phyloP scores from a whole-genome alignment of 768 basidiomycete genomes.

The Polyporus arcularius region DNA sequence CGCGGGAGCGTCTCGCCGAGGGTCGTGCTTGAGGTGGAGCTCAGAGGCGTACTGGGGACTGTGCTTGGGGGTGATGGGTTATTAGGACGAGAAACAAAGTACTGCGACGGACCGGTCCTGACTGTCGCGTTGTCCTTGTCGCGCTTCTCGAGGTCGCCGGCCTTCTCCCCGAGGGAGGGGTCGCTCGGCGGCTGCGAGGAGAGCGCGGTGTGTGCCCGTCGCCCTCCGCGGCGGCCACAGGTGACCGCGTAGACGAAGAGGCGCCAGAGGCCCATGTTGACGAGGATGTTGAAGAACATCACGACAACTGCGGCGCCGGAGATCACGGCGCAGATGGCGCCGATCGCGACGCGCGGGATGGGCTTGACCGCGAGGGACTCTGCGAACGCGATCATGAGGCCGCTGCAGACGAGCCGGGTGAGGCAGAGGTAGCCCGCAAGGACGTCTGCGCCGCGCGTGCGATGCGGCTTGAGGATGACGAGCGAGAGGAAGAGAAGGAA shows the following conservation, averaged over 20 bases:
- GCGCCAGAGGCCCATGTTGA: slow-evolving; percentile 28
- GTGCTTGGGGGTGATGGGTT: slow-evolving; percentile 30
- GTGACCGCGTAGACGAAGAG: slow-evolving; percentile 18
- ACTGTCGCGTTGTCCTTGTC: slow-evolving; percentile 17
- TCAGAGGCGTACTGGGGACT: slow-evolving; percentile 18
- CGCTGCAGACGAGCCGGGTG: slow-evolving; percentile 68
- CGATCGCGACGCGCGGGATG: slow-evolving; percentile 82
- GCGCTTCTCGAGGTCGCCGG: background rate
- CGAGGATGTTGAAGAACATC: slow-evolving; percentile 58
- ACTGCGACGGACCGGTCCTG: slow-evolving; percentile 23
- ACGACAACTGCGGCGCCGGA: slow-evolving; percentile 71
- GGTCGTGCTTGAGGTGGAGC: slow-evolving; percentile 24
- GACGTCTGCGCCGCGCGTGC: slow-evolving; percentile 69
- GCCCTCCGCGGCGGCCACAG: slow-evolving; percentile 14
- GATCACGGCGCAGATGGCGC: slow-evolving; percentile 70
- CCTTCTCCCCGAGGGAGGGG: slow-evolving; percentile 23
- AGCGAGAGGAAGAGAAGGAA: slow-evolving; percentile 53
- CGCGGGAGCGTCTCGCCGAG: slow-evolving; percentile 30
- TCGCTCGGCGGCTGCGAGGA: slow-evolving; percentile 21
- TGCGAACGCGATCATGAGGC: slow-evolving; percentile 76
- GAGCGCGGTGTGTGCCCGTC: slow-evolving; percentile 18
- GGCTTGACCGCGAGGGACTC: slow-evolving; percentile 61
- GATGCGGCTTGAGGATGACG: slow-evolving; percentile 60
- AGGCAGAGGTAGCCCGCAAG: slow-evolving; percentile 67
- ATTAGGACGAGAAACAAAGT: slow-evolving; percentile 21